These are phyloP conservation scores for Aspergillus sp. DNA, from an alignment of 2,329 filamentous ascomycete species.

Conservation along the genomic window DNA sequence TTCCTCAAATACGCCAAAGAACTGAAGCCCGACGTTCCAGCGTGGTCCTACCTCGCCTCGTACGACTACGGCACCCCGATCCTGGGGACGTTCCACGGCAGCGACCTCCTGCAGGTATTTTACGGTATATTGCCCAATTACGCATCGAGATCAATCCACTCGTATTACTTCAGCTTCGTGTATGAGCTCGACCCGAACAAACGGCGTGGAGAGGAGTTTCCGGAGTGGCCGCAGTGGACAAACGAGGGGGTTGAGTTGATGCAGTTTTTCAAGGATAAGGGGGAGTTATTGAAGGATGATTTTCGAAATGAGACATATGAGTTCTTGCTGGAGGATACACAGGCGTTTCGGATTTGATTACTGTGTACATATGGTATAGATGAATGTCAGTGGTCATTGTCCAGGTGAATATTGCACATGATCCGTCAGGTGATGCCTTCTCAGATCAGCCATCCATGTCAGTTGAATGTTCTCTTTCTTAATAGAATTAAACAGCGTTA, in stretches of 20 bases:
- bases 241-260: conserved; percentile 45
- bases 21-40: conserved; percentile 52
- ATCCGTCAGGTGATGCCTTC: background rate
- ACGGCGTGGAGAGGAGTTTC: conserved; percentile 35
- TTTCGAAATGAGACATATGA: conserved; percentile 43
- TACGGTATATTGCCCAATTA: conserved; percentile 58
- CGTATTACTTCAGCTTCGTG: conserved; percentile 68
- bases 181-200: conserved; percentile 64
- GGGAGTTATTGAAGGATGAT: conserved; percentile 40
- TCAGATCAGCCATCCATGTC: background rate
- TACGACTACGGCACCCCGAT: conserved; percentile 66
- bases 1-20: conserved; percentile 49
- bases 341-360: conserved; percentile 18
- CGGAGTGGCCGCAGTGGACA: conserved; percentile 50
- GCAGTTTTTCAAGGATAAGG: conserved; percentile 38
- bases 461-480: no score
- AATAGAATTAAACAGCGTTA: no score
- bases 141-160: conserved; percentile 53
- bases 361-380: background rate
- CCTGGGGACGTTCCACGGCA: conserved; percentile 68
- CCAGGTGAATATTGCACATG: background rate
- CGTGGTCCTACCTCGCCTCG: conserved; percentile 68
- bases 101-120: conserved; percentile 63
- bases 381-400: background rate
- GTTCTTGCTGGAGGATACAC: conserved; percentile 27